Percentiles rank a stretch among this genome's conserved stretches.
These are phyloP conservation scores for Cavenderia fasciculata DNA, from an alignment of 78 protist genomes.

Conservation along the genomic window DNA sequence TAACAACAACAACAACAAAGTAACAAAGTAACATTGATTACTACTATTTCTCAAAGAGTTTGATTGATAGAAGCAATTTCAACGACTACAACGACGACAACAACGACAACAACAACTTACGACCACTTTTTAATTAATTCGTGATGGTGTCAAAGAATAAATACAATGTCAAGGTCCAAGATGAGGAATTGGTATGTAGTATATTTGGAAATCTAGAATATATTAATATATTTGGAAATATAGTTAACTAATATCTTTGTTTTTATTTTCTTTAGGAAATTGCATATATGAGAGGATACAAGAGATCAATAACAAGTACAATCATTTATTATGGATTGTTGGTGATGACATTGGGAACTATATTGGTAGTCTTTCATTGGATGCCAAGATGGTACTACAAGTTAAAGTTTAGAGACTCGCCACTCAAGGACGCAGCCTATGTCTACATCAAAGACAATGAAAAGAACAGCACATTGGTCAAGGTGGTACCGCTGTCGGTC, in stretches of 20 bases:
- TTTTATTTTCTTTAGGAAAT: background rate
- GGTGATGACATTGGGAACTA: background rate
- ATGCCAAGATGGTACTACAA: slow-evolving; percentile 48
- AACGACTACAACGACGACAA: no score
- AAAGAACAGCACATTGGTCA: slow-evolving; percentile 4
- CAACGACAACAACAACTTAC: no score
- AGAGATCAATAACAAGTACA: background rate
- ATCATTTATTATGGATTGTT: slow-evolving; percentile 14
- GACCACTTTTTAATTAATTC: no score
- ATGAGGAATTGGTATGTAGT: slow-evolving; percentile 1
- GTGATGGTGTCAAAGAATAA: slow-evolving; percentile 8
- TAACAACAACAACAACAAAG: no score
- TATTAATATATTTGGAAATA: background rate
- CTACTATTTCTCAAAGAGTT: no score
- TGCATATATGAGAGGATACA: slow-evolving; percentile 72
- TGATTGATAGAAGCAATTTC: no score
- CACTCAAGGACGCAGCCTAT: slow-evolving; percentile 15
- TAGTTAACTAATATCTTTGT: background rate
- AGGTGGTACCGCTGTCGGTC: background rate
- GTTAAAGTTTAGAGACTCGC: slow-evolving; percentile 14
- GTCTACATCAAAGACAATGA: slow-evolving; percentile 50
- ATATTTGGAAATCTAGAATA: background rate
- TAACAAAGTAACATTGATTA: no score
- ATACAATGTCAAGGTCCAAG: slow-evolving; percentile 4
- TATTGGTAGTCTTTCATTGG: slow-evolving; percentile 66